These are phyloP conservation scores for Phytophthora megakarya DNA, from an alignment of 352 stramenopile species.

Conservation along the genomic window DNA sequence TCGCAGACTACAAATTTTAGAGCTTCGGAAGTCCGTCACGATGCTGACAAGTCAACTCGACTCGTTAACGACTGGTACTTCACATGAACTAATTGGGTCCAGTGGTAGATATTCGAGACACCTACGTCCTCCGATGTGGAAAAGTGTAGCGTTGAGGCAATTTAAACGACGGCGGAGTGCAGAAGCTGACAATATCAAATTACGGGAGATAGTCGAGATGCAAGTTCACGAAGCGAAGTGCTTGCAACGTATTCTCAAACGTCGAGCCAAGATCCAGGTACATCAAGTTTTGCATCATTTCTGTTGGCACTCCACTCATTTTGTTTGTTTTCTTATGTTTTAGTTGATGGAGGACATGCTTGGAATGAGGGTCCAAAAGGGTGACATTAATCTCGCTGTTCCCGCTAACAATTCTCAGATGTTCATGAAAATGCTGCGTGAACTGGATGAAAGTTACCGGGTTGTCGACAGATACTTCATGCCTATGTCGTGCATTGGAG, in stretches of 20 bases:
- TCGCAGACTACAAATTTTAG: no score
- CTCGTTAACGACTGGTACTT: no score
- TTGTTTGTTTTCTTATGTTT: background rate
- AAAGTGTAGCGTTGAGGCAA: conserved; percentile 26
- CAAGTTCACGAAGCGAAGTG: conserved; percentile 35
- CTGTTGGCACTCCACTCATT: background rate
- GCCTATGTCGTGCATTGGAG: conserved; percentile 22
- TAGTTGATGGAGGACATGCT: conserved; percentile 23
- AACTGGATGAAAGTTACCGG: conserved; percentile 18
- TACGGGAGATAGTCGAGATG: conserved; percentile 29
- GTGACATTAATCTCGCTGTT: background rate
- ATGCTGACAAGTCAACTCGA: no score
- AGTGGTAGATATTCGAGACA: no score
- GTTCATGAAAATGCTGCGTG: conserved; percentile 24
- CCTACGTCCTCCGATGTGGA: conserved; percentile 27
- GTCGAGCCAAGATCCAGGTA: conserved; percentile 34
- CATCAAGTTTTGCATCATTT: background rate
- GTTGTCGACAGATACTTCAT: conserved; percentile 17
- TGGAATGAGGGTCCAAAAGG: conserved; percentile 12
- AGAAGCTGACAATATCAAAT: conserved; percentile 30
- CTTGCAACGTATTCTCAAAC: conserved; percentile 36
- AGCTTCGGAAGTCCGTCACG: no score
- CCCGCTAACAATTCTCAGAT: background rate
- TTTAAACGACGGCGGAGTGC: conserved; percentile 15
- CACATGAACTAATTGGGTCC: no score